Conservation (phyloP, 768 basidiomycete species). For the Serpula lacrymans region DNA sequence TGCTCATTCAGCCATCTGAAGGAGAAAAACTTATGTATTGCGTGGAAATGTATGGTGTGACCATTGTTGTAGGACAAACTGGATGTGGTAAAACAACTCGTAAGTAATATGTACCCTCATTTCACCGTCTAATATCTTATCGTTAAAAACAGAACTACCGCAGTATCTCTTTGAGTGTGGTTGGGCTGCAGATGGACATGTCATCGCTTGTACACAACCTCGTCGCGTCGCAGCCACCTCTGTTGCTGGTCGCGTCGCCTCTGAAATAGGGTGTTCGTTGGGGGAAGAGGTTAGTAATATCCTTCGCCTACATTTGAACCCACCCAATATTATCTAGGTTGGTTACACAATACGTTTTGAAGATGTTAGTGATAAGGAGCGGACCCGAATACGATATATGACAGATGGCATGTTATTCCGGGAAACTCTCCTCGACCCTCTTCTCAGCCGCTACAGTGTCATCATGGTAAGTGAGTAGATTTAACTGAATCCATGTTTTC, state of each 20-base stretch:
- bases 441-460: constrained; percentile 89
- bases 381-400: constrained; percentile 91
- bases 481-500: background rate
- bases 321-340: constrained; percentile 49
- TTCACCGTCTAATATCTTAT: constrained; percentile 4
- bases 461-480: constrained; percentile 68
- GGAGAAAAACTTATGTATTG: constrained; percentile 79
- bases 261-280: constrained; percentile 85
- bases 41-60: constrained; percentile 78
- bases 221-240: constrained; percentile 93
- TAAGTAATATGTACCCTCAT: constrained; percentile 35
- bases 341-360: constrained; percentile 98
- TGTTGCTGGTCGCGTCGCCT: constrained; percentile 85
- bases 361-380: constrained; percentile 79
- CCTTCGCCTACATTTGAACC: constrained; percentile 19
- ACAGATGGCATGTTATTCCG: constrained; percentile 99
- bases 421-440: constrained; percentile 87
- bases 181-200: constrained; percentile 80
- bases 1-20: constrained; percentile 25
- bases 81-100: constrained; percentile 98
- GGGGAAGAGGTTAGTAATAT: constrained; percentile 74
- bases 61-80: constrained; percentile 91
- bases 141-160: constrained; percentile 68
- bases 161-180: constrained; percentile 93
- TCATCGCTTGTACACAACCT: constrained; percentile 93